These are phyloP conservation scores for Hypoxylon sp. DNA, from an alignment of 2,329 filamentous ascomycete species.

Conservation along the genomic window DNA sequence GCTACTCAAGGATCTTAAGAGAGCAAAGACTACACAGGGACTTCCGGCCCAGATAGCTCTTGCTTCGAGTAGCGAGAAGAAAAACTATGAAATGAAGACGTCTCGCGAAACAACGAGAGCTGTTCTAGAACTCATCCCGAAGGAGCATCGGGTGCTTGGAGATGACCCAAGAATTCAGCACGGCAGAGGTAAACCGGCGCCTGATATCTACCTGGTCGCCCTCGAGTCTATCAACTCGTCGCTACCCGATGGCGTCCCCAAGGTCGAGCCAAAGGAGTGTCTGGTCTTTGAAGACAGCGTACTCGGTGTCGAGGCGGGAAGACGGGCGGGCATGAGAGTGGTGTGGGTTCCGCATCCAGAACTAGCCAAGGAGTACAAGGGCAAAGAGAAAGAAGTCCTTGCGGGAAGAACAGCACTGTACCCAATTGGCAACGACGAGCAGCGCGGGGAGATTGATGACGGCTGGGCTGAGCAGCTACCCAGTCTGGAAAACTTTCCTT, in stretches of 20 bases:
- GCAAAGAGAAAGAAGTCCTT: conserved; percentile 51
- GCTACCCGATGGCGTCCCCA: conserved; percentile 62
- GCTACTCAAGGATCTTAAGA: conserved; percentile 65
- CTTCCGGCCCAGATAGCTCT: conserved; percentile 69
- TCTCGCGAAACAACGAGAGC: conserved; percentile 47
- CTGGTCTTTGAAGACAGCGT: conserved; percentile 83
- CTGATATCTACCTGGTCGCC: conserved; percentile 80
- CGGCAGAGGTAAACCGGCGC: conserved; percentile 78
- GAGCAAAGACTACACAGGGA: conserved; percentile 47
- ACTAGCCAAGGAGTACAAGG: conserved; percentile 59
- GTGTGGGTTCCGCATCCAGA: conserved; percentile 79
- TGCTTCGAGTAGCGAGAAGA: conserved; percentile 73
- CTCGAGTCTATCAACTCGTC: conserved; percentile 74
- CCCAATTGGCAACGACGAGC: conserved; percentile 52
- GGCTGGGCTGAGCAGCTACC: conserved; percentile 57
- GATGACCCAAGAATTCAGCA: conserved; percentile 74
- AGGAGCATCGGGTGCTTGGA: conserved; percentile 71
- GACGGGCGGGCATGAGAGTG: conserved; percentile 80
- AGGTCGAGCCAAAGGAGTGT: conserved; percentile 75
- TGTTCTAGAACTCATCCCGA: conserved; percentile 62
- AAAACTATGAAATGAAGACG: conserved; percentile 75
- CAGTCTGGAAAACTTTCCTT: conserved; percentile 58
- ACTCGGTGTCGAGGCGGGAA: conserved; percentile 77
- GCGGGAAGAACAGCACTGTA: conserved; percentile 52
- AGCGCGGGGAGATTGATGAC: conserved; percentile 56